phyloP scores from a whole-genome alignment of 2,329 filamentous ascomycete species.

The Dactylellina leptospora region DNA sequence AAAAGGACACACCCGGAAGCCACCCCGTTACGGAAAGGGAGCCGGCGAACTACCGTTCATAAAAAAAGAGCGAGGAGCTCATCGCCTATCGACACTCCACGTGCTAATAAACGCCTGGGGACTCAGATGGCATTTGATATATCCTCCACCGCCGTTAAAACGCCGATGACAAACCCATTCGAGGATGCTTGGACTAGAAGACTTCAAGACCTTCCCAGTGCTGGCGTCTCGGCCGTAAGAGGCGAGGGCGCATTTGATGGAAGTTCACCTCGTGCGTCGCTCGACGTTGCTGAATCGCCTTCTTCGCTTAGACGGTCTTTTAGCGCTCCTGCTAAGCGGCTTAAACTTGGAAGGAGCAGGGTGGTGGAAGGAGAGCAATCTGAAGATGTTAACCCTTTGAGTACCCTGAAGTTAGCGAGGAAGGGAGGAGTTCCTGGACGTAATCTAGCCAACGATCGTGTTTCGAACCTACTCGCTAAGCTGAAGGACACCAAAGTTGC shows the following conservation, averaged over 20 bases:
- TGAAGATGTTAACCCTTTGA: constrained; percentile 69
- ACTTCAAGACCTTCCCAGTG: constrained; percentile 29
- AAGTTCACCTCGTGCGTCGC: constrained; percentile 30
- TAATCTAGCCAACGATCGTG: constrained; percentile 36
- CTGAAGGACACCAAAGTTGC: constrained; percentile 53
- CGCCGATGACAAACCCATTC: constrained; percentile 76
- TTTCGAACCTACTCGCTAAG: constrained; percentile 56
- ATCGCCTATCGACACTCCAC: constrained; percentile 75
- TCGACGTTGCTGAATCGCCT: constrained; percentile 51
- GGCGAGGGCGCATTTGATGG: constrained; percentile 44
- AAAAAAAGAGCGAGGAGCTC: constrained; percentile 77
- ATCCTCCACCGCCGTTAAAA: constrained; percentile 65
- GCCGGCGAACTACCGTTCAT: constrained; percentile 59
- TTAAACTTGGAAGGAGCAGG: constrained; percentile 20
- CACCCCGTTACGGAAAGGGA: constrained; percentile 62
- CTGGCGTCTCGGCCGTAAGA: constrained; percentile 11
- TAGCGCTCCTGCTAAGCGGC: constrained; percentile 52
- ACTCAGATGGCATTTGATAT: constrained; percentile 69
- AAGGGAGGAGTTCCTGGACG: constrained; percentile 21
- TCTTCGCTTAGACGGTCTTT: constrained; percentile 55
- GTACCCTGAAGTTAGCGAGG: constrained; percentile 65
- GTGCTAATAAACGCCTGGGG: constrained; percentile 64
- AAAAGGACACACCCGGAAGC: constrained; percentile 58
- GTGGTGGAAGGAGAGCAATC: neutral
- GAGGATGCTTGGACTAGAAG: constrained; percentile 77